Percentiles rank a stretch among this genome's conserved stretches.
These are phyloP conservation scores for Aspergillus avenaceus DNA, from an alignment of 495 filamentous ascomycete species.

Conservation along the genomic window DNA sequence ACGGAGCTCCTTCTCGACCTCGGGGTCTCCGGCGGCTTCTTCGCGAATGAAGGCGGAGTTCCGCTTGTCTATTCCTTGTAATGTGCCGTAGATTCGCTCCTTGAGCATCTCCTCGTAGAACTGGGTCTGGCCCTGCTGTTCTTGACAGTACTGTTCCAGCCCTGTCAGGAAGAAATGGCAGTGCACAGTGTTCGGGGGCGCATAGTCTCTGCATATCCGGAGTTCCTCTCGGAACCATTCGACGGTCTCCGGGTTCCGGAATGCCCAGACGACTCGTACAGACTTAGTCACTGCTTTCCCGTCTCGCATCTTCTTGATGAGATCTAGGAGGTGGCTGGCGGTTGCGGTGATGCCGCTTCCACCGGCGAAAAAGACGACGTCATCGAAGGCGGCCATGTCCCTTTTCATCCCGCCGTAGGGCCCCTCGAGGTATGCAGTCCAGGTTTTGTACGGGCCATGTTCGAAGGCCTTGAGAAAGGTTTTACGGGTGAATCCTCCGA, in stretches of 20 bases:
- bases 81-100: slow-evolving; percentile 78
- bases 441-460: slow-evolving; percentile 79
- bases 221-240: slow-evolving; percentile 98
- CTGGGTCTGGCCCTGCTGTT: slow-evolving; percentile 50
- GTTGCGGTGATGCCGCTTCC: slow-evolving; percentile 93
- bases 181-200: slow-evolving; percentile 76
- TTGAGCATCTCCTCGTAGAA: slow-evolving; percentile 62
- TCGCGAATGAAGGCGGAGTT: slow-evolving; percentile 75
- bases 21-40: slow-evolving; percentile 74
- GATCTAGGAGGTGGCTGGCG: slow-evolving; percentile 80
- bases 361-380: slow-evolving; percentile 86
- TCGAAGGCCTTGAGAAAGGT: slow-evolving; percentile 74
- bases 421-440: slow-evolving; percentile 85
- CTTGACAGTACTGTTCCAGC: slow-evolving; percentile 19
- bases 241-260: slow-evolving; percentile 86
- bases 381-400: slow-evolving; percentile 88
- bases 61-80: slow-evolving; percentile 77
- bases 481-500: slow-evolving; percentile 79
- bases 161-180: slow-evolving; percentile 92
- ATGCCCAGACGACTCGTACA: slow-evolving; percentile 85
- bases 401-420: slow-evolving; percentile 94
- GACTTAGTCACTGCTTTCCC: slow-evolving; percentile 88
- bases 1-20: slow-evolving; percentile 72
- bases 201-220: slow-evolving; percentile 78
- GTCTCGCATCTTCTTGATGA: slow-evolving; percentile 92